These are phyloP conservation scores for Cladophialophora yegresii DNA, from an alignment of 2,329 filamentous ascomycete genomes.

Conservation along the genomic window DNA sequence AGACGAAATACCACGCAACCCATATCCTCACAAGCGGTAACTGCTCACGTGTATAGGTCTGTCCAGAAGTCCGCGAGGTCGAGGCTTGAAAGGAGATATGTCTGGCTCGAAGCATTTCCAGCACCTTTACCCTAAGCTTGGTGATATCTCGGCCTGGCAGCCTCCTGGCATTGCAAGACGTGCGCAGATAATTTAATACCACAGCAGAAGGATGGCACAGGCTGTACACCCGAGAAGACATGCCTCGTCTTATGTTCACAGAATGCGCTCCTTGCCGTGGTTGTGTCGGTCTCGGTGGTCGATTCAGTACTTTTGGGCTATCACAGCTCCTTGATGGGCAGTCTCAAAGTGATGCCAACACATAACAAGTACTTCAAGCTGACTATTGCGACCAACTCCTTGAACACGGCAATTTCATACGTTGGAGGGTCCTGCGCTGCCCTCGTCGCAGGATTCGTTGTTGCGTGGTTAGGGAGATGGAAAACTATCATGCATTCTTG, in stretches of 20 bases:
- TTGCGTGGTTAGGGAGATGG: constrained; percentile 38
- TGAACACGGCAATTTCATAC: constrained; percentile 40
- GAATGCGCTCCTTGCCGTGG: constrained; percentile 11
- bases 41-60: background rate
- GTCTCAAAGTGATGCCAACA: constrained; percentile 42
- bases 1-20: background rate
- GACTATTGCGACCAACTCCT: constrained; percentile 40
- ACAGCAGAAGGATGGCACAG: constrained; percentile 5
- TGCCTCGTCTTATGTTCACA: constrained; percentile 13
- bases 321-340: constrained; percentile 42
- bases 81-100: background rate
- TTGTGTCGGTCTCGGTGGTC: constrained; percentile 38
- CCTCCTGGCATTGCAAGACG: background rate
- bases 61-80: background rate
- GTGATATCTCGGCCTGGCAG: background rate
- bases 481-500: constrained; percentile 38
- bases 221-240: constrained; percentile 1
- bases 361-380: constrained; percentile 42
- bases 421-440: constrained; percentile 37
- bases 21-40: background rate
- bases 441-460: constrained; percentile 33
- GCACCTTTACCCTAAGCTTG: background rate
- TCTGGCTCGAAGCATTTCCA: background rate
- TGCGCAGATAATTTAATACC: background rate
- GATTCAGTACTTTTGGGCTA: constrained; percentile 40